phyloP scores from a whole-genome alignment of 306 rosid genomes.

The Sechiopsis laciniata region DNA sequence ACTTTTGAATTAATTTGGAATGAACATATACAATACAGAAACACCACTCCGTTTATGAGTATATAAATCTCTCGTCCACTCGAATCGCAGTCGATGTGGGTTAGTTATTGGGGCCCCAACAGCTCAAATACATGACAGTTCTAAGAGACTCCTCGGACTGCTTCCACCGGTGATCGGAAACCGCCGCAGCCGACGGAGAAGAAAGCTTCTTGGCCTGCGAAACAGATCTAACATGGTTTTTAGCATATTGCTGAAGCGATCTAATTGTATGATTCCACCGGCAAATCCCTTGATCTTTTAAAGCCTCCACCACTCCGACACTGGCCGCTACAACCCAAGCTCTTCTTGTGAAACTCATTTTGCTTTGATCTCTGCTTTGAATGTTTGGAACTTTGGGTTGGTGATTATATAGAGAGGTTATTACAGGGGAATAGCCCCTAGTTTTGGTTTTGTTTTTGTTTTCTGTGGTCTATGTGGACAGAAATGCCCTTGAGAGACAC shows the following conservation, averaged over 20 bases:
- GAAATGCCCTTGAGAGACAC: not conserved
- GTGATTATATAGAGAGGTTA: not conserved
- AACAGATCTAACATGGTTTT: slow-evolving; percentile 21
- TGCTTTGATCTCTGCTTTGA: not conserved
- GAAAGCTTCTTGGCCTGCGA: slow-evolving; percentile 28
- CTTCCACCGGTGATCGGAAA: slow-evolving; percentile 12
- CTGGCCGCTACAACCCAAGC: slow-evolving; percentile 31
- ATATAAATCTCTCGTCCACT: not conserved
- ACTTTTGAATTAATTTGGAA: not conserved
- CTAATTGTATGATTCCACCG: slow-evolving; percentile 31
- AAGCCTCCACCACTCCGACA: slow-evolving; percentile 37
- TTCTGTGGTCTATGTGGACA: not conserved
- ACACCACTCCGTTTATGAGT: not conserved
- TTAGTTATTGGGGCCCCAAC: slow-evolving; percentile 36
- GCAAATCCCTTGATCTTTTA: slow-evolving; percentile 39
- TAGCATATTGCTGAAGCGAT: slow-evolving; percentile 27
- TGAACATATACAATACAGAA: not conserved
- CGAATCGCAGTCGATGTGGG: not conserved
- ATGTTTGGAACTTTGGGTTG: not conserved
- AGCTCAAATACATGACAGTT: slow-evolving; percentile 35
- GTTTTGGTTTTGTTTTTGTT: not conserved
- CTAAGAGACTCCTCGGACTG: slow-evolving; percentile 34
- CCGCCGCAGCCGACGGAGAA: slow-evolving; percentile 15
- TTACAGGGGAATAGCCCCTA: not conserved
- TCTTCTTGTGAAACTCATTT: slow-evolving; percentile 26